A percentile compares a stretch with the other conserved stretches of the same genome.
Evolutionary conservation across 108 stramenopile species (phyloP).

Genomic region (Nitzschia sp.): DNA sequence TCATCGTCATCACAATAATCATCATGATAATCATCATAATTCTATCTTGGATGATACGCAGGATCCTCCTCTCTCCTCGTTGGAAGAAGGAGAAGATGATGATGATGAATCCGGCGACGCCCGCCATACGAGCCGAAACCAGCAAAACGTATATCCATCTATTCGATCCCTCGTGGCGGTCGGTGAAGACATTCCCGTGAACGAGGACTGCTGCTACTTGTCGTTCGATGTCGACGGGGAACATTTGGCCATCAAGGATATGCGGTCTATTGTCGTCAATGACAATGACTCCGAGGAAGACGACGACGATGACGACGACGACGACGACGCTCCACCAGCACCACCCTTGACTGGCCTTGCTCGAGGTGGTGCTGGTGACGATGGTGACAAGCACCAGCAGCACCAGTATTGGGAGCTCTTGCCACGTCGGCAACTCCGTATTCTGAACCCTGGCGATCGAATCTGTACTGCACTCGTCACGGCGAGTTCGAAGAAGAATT

Average conservation of each 20-base stretch:
- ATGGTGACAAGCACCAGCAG: neutral
- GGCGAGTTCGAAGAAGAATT: too few relatives aligned
- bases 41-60: slow-evolving; percentile 26
- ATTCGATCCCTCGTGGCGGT: slow-evolving; percentile 21
- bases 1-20: too few relatives aligned
- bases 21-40: neutral
- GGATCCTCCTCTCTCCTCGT: neutral
- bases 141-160: slow-evolving; percentile 1
- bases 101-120: too few relatives aligned
- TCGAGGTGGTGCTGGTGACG: too few relatives aligned
- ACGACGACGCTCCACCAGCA: neutral
- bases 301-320: neutral
- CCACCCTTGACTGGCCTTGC: neutral
- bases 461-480: slow-evolving; percentile 17
- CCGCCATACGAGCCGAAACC: too few relatives aligned
- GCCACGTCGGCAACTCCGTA: slow-evolving; percentile 23
- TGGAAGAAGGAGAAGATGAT: neutral
- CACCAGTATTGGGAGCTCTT: slow-evolving; percentile 13
- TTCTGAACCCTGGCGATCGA: slow-evolving; percentile 28
- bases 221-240: slow-evolving; percentile 29
- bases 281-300: neutral
- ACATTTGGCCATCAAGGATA: slow-evolving; percentile 28
- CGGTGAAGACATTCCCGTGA: neutral
- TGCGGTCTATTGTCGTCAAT: neutral
- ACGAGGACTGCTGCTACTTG: slow-evolving; percentile 22